A percentile compares a stretch with the other conserved stretches of the same genome.
These are phyloP conservation scores for Globisporangium cederbergense DNA, from an alignment of 352 stramenopile genomes.

Conservation along the genomic window DNA sequence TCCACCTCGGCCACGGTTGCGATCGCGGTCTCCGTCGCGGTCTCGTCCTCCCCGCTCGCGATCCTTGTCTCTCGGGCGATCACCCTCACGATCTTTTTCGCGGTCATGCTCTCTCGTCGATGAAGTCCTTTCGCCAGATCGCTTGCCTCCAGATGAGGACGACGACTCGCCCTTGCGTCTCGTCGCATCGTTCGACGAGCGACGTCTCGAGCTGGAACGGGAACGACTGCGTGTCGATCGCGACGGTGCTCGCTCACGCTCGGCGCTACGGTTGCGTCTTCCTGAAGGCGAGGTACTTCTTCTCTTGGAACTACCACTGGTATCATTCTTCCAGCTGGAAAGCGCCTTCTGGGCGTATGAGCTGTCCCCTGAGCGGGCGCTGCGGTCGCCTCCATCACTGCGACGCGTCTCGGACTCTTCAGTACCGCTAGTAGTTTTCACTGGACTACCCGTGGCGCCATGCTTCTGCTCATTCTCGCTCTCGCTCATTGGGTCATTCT, in stretches of 20 bases:
- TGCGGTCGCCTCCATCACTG: conserved; percentile 2
- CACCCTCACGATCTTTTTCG: conserved; percentile 11
- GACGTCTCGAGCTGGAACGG: conserved; percentile 42
- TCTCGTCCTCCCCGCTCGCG: conserved; percentile 20
- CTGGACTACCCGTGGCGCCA: not conserved
- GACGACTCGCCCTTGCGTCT: conserved; percentile 22
- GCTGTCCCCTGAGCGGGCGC: not conserved
- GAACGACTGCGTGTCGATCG: conserved; percentile 18
- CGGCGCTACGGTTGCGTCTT: conserved; percentile 19
- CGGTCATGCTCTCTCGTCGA: conserved; percentile 14
- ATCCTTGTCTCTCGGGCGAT: conserved; percentile 22
- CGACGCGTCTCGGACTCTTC: not conserved
- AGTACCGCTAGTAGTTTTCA: not conserved
- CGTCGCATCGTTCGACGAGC: conserved; percentile 31
- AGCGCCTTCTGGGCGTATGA: conserved; percentile 8
- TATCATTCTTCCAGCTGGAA: conserved; percentile 4
- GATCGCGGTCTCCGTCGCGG: conserved; percentile 31
- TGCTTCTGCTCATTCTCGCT: conserved; percentile 30
- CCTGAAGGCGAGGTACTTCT: conserved; percentile 2
- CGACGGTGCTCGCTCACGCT: conserved; percentile 8
- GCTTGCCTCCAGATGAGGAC: conserved; percentile 12
- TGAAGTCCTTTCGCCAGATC: conserved; percentile 13
- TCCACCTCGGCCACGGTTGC: conserved; percentile 20
- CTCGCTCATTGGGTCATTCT: conserved; percentile 39
- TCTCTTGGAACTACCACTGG: conserved; percentile 7